Evolutionary conservation across 306 rosid species (phyloP).

Genomic region (Corylus heterophylla): DNA sequence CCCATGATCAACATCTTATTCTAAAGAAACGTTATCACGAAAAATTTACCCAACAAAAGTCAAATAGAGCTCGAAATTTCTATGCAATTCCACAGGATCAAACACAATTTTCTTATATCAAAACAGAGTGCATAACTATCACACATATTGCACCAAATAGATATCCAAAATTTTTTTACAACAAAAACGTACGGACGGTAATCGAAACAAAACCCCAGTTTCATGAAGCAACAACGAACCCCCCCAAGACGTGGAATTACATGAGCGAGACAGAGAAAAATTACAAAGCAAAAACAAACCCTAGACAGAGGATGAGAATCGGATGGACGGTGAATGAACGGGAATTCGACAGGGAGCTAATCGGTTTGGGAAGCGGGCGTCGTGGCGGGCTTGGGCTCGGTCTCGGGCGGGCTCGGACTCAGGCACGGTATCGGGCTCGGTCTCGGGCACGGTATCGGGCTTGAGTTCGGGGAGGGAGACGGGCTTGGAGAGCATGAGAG

Average conservation of each 20-base stretch:
- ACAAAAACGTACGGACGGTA: background rate
- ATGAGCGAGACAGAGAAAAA: background rate
- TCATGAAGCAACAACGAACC: background rate
- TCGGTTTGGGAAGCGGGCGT: background rate
- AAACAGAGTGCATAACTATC: background rate
- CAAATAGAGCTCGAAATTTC: background rate
- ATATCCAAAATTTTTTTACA: background rate
- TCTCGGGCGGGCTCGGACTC: background rate
- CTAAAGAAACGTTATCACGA: background rate
- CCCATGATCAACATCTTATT: background rate
- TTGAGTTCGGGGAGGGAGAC: background rate
- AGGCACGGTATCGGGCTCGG: too few relatives aligned
- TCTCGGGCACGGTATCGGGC: background rate
- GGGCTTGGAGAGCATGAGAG: constrained; percentile 23
- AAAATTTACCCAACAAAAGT: background rate
- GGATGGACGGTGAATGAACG: background rate
- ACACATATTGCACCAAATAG: background rate
- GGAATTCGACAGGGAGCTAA: background rate
- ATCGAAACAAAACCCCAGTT: background rate
- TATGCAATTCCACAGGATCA: background rate
- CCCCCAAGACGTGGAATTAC: background rate
- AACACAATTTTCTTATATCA: background rate
- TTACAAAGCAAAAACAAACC: background rate
- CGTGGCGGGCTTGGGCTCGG: background rate
- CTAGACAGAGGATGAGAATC: background rate